Evolutionary conservation across 2,329 filamentous ascomycete genomes (phyloP).

Genomic region (Huntiella savannae): DNA sequence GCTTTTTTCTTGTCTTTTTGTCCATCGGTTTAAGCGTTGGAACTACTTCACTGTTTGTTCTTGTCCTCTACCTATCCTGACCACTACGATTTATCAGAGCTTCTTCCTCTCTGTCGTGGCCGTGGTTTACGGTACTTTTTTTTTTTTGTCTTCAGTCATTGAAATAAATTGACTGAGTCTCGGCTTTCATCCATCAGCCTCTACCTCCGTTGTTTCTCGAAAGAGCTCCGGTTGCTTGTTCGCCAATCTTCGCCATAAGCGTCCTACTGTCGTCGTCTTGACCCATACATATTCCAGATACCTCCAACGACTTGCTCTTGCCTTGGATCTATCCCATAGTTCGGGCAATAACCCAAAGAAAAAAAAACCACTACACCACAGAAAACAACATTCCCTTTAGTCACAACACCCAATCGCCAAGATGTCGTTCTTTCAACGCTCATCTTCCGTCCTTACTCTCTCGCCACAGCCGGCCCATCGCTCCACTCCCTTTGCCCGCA

Average conservation of each 20-base stretch:
- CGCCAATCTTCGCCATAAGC: neutral
- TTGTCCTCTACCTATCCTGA: slow-evolving; percentile 14
- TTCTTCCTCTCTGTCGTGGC: slow-evolving; percentile 13
- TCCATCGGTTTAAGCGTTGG: slow-evolving; percentile 9
- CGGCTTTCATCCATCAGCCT: neutral
- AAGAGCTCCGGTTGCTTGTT: slow-evolving; percentile 1
- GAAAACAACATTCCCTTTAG: slow-evolving; percentile 2
- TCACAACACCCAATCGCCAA: slow-evolving; percentile 4
- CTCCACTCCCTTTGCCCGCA: slow-evolving; percentile 11
- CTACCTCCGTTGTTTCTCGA: neutral
- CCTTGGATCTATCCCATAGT: neutral
- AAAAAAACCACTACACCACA: neutral
- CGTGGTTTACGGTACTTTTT: neutral
- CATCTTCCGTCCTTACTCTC: slow-evolving; percentile 25
- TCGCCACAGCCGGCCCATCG: slow-evolving; percentile 25
- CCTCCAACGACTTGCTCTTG: neutral
- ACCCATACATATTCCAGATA: neutral
- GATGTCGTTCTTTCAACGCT: slow-evolving; percentile 14
- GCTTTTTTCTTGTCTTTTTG: slow-evolving; percentile 3
- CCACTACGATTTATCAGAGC: slow-evolving; percentile 8
- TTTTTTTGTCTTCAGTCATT: neutral
- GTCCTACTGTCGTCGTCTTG: neutral
- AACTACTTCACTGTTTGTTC: slow-evolving; percentile 13
- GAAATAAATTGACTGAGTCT: neutral
- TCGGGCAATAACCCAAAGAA: neutral